Evolutionary conservation across 805 yeast genomes (phyloP), one percentile per base, ranked within the genome.

Genomic region (Cyberlindnera meyerae): DNA sequence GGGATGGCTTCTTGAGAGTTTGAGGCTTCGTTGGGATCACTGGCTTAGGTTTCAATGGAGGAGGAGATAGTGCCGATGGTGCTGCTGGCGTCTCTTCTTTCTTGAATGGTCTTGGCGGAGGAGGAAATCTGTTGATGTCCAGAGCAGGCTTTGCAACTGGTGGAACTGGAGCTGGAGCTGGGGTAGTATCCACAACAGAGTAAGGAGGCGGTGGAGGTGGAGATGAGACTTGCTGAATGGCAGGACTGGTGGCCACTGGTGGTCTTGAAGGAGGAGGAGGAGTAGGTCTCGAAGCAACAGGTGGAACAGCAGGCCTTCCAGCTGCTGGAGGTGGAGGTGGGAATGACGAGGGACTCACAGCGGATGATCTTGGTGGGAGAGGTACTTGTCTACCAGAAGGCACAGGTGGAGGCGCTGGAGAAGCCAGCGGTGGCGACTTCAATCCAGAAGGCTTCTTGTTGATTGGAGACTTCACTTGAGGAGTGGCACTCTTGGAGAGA

Each of bases 321-420:
- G 45, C 33, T 20, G 47, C 54, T 17, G 31, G 46, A 21, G 60
- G 58, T 13, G 61, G 61, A 14, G 58, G 54, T 9, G 52, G 51
- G 37, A 55, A 51, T 3, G 27, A 11, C 5, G 24, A n/a, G 12
- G 37, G 31, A 24, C 37, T 33, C 12, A 16, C 13, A 3, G 37
- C 8, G 6, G 27, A 13, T 22, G 25, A 12, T 12, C 34, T 18
- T 26, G 36, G 29, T 32, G 41, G 17, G 42, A 17, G 8, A 25
- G 42, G 31, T 40, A 43, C 29, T 39, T 48, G 42, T 27, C 35
- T 39, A n/a, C n/a, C n/a, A n/a, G n/a, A n/a, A n/a, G n/a, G n/a
- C n/a, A n/a, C n/a, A n/a, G 17, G 30, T 16, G 24, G 34, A 11
- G 26, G 20, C 5, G 22, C 11, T 11, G 24, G 24, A 17, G 33